Evolutionary conservation across 371 early-diverging fungal species (phyloP), one percentile per base, ranked within the genome.

Genomic region (Rhizomucor miehei): DNA sequence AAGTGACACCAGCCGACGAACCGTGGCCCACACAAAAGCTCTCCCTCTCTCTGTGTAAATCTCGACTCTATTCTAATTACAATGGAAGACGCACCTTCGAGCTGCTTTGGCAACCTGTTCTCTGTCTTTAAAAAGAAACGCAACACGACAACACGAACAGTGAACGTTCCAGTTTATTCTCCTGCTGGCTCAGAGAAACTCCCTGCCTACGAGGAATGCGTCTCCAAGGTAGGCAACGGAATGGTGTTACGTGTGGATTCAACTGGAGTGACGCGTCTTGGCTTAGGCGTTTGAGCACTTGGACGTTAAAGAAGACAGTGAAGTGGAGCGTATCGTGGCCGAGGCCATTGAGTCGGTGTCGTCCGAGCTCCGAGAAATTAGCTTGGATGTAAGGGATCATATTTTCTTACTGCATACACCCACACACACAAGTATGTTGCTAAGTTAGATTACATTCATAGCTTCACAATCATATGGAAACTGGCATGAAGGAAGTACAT

Each of bases 381-480:
- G 78, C 37, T 54, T 77, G 59, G 51, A 73, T 60, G 77, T 77
- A 63, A 43, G 36, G n/a, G n/a, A n/a, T n/a, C n/a, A n/a, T n/a
- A 34, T 46, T 46, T n/a, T 46, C 24, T 46, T 23, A 20, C 24
- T 46, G 14, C 46, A 46, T 14, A 38, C 39, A 38, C 39, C 10
- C 39, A 38, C 44, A 13, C 14, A 20, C 17, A 11, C 14, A 24
- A 13, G 16, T 2, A 23, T 48, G 14, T 12, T 21, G 12, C 6
- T 16, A 35, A 0, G 6, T 10, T 44, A 1, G 37, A 12, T 5
- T 2, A n/a, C n/a, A n/a, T n/a, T n/a, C 6, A 12, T 41, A 75
- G 71, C 80, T 86, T 54, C 86, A 86, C 43, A 67, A 67, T 35
- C 57, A 82, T 56, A 81, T 84, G 20, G 87, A 86, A 57, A 56